Evolutionary conservation across 306 rosid species (phyloP).

Genomic region (Lathyrus tuberosus): DNA sequence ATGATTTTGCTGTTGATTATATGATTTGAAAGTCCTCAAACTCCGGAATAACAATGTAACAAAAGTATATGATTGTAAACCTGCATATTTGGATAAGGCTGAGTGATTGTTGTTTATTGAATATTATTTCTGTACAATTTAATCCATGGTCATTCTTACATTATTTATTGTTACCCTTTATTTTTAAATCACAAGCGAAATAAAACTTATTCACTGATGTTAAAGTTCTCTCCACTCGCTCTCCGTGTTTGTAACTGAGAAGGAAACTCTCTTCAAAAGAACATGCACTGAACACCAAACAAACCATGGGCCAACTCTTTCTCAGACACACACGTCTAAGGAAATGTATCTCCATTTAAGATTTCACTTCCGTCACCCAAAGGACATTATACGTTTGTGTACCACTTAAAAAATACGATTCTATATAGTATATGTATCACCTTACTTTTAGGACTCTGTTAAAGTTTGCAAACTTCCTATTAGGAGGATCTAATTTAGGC

Average conservation of each 20-base stretch:
- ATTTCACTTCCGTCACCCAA: background rate
- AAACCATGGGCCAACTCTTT: background rate
- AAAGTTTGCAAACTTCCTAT: background rate
- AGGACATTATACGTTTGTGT: background rate
- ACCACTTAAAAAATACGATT: conserved; percentile 1
- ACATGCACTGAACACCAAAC: background rate
- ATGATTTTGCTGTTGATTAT: background rate
- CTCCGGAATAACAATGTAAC: background rate
- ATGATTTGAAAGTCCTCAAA: conserved; percentile 16
- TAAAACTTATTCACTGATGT: background rate
- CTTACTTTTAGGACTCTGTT: conserved; percentile 2
- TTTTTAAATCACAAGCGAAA: background rate
- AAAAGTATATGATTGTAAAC: background rate
- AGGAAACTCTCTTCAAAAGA: background rate
- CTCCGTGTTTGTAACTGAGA: background rate
- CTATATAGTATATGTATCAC: conserved; percentile 24
- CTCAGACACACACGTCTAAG: conserved; percentile 4
- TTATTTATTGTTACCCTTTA: background rate
- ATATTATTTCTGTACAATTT: background rate
- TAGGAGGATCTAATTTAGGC: background rate
- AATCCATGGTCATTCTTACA: conserved; percentile 2
- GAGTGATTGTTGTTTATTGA: conserved; percentile 3
- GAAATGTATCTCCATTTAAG: background rate
- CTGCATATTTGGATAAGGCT: conserved; percentile 5
- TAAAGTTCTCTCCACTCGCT: background rate